phyloP scores from a whole-genome alignment of 768 basidiomycete genomes.

The Tremella fuciformis region DNA sequence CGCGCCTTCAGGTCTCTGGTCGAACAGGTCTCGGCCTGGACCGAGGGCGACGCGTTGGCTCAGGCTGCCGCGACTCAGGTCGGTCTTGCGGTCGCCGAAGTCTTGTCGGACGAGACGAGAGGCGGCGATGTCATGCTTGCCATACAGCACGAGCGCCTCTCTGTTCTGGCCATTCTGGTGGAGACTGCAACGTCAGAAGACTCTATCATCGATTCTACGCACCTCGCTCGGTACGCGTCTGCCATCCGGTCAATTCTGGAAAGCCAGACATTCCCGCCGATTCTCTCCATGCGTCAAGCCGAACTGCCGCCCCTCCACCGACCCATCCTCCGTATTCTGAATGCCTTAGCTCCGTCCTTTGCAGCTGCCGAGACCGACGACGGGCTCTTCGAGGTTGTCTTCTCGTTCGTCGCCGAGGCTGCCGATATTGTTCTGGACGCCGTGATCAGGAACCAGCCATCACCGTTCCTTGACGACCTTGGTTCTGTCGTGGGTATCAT shows the following conservation, averaged over 20 bases:
- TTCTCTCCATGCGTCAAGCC: conserved; percentile 67
- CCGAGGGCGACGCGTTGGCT: conserved; percentile 62
- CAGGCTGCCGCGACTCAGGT: conserved; percentile 61
- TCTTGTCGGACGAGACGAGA: conserved; percentile 66
- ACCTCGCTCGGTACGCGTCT: conserved; percentile 63
- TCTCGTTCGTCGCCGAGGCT: conserved; percentile 60
- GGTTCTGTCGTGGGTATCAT: conserved; percentile 30
- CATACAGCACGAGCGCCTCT: conserved; percentile 72
- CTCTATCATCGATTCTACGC: conserved; percentile 54
- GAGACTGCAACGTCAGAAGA: conserved; percentile 58
- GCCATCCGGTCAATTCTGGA: conserved; percentile 66
- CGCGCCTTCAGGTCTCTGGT: conserved; percentile 76
- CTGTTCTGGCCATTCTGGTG: conserved; percentile 70
- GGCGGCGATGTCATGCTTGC: conserved; percentile 79
- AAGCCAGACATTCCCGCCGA: conserved; percentile 71
- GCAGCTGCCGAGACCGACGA: conserved; percentile 53
- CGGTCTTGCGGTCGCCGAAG: conserved; percentile 64
- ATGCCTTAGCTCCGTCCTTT: conserved; percentile 66
- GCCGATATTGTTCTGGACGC: conserved; percentile 36
- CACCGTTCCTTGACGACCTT: conserved; percentile 21
- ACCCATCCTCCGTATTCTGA: conserved; percentile 72
- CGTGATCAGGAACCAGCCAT: conserved; percentile 15
- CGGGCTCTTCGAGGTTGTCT: conserved; percentile 60
- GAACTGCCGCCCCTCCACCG: conserved; percentile 72
- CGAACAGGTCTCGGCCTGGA: conserved; percentile 62